Base-by-base conservation (phyloP, 257 asterid genomes). In the Hygrophila difformis region DNA sequence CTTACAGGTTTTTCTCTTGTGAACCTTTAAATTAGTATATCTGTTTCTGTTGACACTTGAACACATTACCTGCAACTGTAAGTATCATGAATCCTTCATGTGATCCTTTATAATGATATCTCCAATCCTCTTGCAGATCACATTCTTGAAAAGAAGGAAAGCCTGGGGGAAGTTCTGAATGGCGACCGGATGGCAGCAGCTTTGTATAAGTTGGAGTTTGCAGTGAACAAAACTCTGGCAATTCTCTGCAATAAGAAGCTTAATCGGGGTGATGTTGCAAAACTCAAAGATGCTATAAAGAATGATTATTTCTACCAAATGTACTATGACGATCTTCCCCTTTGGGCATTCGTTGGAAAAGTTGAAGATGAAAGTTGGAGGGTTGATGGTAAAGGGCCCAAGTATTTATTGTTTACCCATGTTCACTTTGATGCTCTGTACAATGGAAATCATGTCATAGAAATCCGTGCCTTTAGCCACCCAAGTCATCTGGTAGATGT, bases 321-420 rank as follows among this genome's bases (percentile, higher is more conserved):
- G 85, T 85, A 85, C 74, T 82, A 61, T 63, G 96, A 82, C 47
- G 86, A 79, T 72, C 98, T 85, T 61, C 96, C 98, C 39, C 44
- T 85, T 24, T 89, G 96, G 98, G 98, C 86, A 37, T 85, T 77
- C 73, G 50, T 89, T 14, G 96, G 98, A 48, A 89, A 85, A 73
- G 75, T 77, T 62, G 94, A 89, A 75, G 70, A 74, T 9, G 79
- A 35, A 68, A 68, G 49, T 42, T 70, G 71, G 77, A 56, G 65
- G 44, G 37, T 40, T 20, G 76, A 60, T 5, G 56, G 66, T 39
- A 72, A 61, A 63, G 75, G 75, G 42, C 73, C 68, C 36, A 77
- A 67, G 57, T 70, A 67, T 66, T 77, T 71, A 44, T 70, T 89
- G 41, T 89, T 89, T 56, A 75, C 71, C 31, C 87, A 79, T 54